Base-by-base conservation (phyloP, 768 basidiomycete species). In the Rhizopogon vulgaris region DNA sequence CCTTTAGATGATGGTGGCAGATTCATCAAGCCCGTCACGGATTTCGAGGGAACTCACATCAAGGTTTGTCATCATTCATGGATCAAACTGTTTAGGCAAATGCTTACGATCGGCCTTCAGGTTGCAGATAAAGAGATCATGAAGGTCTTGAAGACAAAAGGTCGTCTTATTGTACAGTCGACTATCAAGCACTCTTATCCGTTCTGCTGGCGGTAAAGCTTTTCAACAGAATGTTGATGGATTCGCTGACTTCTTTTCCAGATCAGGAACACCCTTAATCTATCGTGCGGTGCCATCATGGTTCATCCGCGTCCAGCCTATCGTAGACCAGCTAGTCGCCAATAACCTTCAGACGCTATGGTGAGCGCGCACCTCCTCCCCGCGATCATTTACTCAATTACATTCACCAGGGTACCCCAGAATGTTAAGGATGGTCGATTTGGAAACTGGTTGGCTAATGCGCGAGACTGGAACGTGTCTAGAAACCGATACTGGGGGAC, bases 391-490 rank as follows among this genome's bases (percentile, higher is more conserved):
- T n/a, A 27, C 17, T 24, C 36, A 53, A 15, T 24, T 60, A 12
- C 46, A 55, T 49, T 32, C n/a, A 5, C 49, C 48, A 92, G 90
- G 91, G 96, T 99, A 2, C 96, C 96, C 9, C 85, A 91, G 62
- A 78, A 72, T 55, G 85, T 98, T 41, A 90, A 94, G 6, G 94
- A 97, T 53, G 82, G 86, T 58, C 79, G 95, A 32, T 99, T 99
- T 64, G 94, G 93, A 18, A 94, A 92, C 68, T 99, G 96, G 96
- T 77, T 99, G 47, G 86, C 88, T 43, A 97, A 95, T 68, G 96
- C 96, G n/a, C 82, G 94, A 18, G 96, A 99, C 64, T 99, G 96
- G 96, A 98, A 97, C 64, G 78, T 99, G 57, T 96, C 94, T n/a
- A 82, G 96, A 56, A 98, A 98, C 74, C 81, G 96, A 43, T 99